Base-by-base conservation (phyloP, 2,329 filamentous ascomycete genomes). In the Alternaria sp. region DNA sequence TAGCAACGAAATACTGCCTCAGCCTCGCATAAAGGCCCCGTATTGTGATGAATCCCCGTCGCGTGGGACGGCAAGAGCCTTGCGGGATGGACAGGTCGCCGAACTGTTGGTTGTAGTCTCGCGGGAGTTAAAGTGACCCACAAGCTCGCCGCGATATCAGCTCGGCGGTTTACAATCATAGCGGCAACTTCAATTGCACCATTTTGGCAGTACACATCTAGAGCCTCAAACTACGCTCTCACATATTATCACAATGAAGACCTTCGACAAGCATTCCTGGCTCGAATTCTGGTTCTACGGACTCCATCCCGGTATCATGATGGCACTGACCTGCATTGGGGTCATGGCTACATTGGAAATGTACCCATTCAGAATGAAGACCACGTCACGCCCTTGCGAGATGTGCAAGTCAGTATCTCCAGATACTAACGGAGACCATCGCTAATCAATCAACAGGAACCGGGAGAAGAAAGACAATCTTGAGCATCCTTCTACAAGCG, bases 211-310 rank as follows among this genome's bases (percentile, higher is more conserved):
- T 19, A 0, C 10, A 13, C 10, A 13, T 51, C 9, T 15, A 5
- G 12, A 23, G 21, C 10, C 5, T 11, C 49, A 7, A 21, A 23
- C 12, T 4, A 21, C 3, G 15, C 9, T 25, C n/a, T 19, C 3
- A 1, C 54, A 28, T 7, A 11, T 15, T 2, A 15, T 23, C 17
- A 23, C 5, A 4, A 56, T 56, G 54, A 56, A 47, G 43, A 19
- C 54, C 43, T 56, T 56, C 13, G 30, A 43, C 1, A 15, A 43
- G 19, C 54, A 56, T 21, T 56, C 54, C 10, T 56, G 54, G 54
- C 54, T 56, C 3, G 40, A 56, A 3, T 47, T 56, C 8, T 56
- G 54, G 54, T 56, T 56, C 13, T 56, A 47, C 12, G 43, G 54
- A 6, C 9, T 56, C 8, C 30, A 56, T 46, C 54, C 54, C 11